Evolutionary conservation across 116 monocot genomes (phyloP).

Genomic region (Posidonia oceanica): DNA sequence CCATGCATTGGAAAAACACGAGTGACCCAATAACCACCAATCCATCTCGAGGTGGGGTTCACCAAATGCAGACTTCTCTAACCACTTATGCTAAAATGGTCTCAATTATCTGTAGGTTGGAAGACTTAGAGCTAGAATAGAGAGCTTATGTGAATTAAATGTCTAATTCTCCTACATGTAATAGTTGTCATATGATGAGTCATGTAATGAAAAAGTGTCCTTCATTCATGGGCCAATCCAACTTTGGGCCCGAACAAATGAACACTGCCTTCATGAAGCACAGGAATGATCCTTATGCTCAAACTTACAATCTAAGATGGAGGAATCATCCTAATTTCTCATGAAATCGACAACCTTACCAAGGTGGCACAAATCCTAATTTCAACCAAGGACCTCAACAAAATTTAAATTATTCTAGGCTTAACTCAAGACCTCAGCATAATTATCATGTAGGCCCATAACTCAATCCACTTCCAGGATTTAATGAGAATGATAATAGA

Average conservation of each 20-base stretch:
- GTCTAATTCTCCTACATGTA: neutral
- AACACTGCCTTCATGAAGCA: neutral
- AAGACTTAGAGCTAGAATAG: no score
- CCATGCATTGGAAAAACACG: no score
- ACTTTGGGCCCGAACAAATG: neutral
- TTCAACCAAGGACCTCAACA: neutral
- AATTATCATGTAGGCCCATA: neutral
- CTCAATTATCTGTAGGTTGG: no score
- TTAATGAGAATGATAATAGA: neutral
- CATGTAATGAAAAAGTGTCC: no score
- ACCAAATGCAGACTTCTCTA: no score
- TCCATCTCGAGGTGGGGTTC: no score
- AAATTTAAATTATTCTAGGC: neutral
- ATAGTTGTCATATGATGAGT: no score
- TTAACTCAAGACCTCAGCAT: neutral
- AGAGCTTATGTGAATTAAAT: no score
- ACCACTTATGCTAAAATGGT: no score
- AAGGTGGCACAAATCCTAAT: neutral
- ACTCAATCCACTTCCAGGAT: neutral
- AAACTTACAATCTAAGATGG: neutral
- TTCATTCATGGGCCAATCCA: neutral
- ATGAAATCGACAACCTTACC: neutral
- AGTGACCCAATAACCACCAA: no score
- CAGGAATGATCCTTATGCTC: neutral
- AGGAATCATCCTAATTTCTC: neutral